Evolutionary conservation across 345 rosid genomes (phyloP).

Genomic region (Passiflora organensis): DNA sequence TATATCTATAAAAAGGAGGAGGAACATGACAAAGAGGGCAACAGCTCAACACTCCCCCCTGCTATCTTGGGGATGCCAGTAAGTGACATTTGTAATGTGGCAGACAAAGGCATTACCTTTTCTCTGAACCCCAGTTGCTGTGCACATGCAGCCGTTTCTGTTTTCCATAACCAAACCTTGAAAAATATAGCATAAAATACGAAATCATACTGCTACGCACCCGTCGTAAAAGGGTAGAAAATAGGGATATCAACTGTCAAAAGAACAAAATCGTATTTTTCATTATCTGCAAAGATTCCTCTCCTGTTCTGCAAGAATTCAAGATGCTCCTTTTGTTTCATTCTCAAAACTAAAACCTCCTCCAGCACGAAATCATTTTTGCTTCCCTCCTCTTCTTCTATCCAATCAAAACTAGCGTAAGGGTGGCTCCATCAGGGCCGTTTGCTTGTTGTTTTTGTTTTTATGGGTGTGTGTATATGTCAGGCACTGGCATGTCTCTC

Average conservation of each 20-base stretch:
- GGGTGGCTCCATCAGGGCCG: conserved; percentile 10
- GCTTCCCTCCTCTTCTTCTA: not conserved
- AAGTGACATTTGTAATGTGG: conserved; percentile 9
- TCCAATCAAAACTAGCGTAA: conserved; percentile 13
- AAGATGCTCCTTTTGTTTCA: conserved; percentile 2
- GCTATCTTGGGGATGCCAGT: conserved; percentile 1
- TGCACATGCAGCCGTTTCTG: conserved; percentile 39
- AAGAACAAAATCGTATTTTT: not conserved
- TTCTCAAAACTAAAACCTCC: not conserved
- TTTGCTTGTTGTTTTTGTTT: conserved; percentile 15
- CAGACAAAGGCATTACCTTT: conserved; percentile 33
- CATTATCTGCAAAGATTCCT: conserved; percentile 14
- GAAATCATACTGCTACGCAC: not conserved
- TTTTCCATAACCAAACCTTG: not conserved
- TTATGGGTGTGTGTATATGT: conserved; percentile 13
- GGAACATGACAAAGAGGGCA: too few species aligned
- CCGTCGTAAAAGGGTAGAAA: too few species aligned
- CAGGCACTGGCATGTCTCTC: conserved; percentile 23
- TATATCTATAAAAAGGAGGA: too few species aligned
- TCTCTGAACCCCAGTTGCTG: conserved; percentile 18
- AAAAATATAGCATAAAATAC: not conserved
- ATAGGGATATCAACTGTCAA: too few species aligned
- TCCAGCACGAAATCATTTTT: not conserved
- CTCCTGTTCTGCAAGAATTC: conserved; percentile 13
- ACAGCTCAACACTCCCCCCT: not conserved